phyloP scores from a whole-genome alignment of 345 rosid species.

The Geranium brycei region DNA sequence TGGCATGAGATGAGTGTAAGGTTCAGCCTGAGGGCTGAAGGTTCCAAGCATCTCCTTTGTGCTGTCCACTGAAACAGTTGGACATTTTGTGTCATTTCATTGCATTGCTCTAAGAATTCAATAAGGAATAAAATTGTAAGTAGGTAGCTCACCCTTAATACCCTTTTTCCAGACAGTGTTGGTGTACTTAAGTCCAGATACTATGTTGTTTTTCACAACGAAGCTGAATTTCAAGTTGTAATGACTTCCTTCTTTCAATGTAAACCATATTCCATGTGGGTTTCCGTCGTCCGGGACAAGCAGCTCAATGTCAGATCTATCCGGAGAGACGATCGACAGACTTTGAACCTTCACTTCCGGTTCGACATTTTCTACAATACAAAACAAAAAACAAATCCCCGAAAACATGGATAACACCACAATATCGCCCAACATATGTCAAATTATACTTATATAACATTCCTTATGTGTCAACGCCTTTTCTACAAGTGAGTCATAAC shows the following conservation, averaged over 20 bases:
- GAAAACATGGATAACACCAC: no score
- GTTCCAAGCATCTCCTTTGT: constrained; percentile 88
- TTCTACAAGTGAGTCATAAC: no score
- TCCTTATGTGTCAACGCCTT: no score
- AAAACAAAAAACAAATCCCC: not conserved
- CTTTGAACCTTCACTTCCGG: constrained; percentile 71
- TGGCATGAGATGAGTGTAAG: constrained; percentile 60
- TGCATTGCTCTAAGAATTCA: no score
- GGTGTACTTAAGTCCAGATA: constrained; percentile 66
- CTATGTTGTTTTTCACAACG: constrained; percentile 76
- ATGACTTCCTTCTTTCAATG: constrained; percentile 73
- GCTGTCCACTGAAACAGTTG: constrained; percentile 46
- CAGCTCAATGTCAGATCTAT: constrained; percentile 61
- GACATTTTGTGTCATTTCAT: no score
- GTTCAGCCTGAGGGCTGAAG: constrained; percentile 79
- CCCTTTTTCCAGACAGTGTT: constrained; percentile 79
- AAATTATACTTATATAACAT: no score
- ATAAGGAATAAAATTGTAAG: no score
- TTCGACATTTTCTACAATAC: constrained; percentile 18
- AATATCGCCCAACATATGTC: no score
- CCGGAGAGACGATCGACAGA: constrained; percentile 56
- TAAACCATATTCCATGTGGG: constrained; percentile 73
- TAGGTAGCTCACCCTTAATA: constrained; percentile 31
- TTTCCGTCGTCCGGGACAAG: constrained; percentile 50
- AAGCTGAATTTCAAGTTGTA: constrained; percentile 58